phyloP scores from a whole-genome alignment of 129 eudicot species.

The Flaveria sonorensis region DNA sequence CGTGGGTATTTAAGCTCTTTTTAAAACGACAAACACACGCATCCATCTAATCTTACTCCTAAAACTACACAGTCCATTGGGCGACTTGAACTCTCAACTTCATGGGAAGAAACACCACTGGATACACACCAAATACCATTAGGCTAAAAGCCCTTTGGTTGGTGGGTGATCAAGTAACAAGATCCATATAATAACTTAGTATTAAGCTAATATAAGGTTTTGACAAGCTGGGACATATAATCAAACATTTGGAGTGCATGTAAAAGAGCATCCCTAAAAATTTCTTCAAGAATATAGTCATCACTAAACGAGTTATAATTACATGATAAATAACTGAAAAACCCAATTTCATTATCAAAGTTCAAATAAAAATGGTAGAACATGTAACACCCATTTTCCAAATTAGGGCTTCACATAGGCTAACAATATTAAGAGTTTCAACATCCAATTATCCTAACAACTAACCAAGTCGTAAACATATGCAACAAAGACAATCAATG shows the following conservation, averaged over 20 bases:
- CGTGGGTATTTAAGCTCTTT: no score
- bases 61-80: no score
- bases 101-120: no score
- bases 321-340: background rate
- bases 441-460: background rate
- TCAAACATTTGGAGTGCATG: background rate
- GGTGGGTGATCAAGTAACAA: background rate
- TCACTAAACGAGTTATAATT: background rate
- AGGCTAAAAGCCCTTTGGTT: background rate
- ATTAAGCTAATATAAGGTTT: background rate
- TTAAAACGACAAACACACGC: no score
- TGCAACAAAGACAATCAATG: background rate
- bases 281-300: background rate
- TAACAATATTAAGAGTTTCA: background rate
- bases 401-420: background rate
- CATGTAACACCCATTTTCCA: background rate
- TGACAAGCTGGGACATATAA: background rate
- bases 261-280: background rate
- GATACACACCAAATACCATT: no score
- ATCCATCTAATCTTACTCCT: no score
- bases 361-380: background rate
- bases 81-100: no score
- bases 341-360: background rate
- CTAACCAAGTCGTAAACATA: background rate
- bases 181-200: background rate